These are phyloP conservation scores for Pleomassaria siparia DNA, from an alignment of 2,329 filamentous ascomycete genomes.

Conservation along the genomic window DNA sequence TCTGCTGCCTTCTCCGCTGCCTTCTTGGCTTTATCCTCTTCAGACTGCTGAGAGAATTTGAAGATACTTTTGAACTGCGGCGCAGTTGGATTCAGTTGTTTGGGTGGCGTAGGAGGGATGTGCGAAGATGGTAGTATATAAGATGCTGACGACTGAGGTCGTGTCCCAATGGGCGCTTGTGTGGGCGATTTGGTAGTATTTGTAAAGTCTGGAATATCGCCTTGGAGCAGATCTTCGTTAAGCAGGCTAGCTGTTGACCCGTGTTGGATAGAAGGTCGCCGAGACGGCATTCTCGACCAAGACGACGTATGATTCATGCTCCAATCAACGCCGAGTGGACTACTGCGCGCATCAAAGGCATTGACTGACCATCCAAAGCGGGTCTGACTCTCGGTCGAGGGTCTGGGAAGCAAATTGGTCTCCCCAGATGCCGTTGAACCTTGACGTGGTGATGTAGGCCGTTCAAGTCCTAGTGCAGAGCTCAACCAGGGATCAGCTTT, in stretches of 20 bases:
- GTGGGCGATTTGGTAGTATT: constrained; percentile 55
- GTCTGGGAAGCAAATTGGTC: constrained; percentile 36
- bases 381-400: constrained; percentile 42
- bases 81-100: constrained; percentile 78
- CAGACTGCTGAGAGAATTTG: constrained; percentile 30
- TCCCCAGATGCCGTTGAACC: constrained; percentile 64
- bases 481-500: constrained; percentile 54
- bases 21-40: constrained; percentile 35
- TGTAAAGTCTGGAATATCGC: constrained; percentile 53
- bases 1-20: constrained; percentile 37
- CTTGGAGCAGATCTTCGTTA: constrained; percentile 52
- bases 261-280: constrained; percentile 77
- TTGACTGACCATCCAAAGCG: constrained; percentile 42
- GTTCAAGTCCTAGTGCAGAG: constrained; percentile 44
- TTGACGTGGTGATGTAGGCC: constrained; percentile 60
- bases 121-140: constrained; percentile 37
- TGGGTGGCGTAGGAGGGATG: constrained; percentile 52
- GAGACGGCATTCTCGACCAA: constrained; percentile 76
- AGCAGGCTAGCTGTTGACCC: constrained; percentile 69
- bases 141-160: constrained; percentile 62
- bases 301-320: constrained; percentile 46
- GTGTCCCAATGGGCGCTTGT: constrained; percentile 76
- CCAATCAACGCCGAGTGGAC: constrained; percentile 46
- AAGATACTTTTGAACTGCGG: constrained; percentile 82
- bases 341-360: constrained; percentile 44